Evolutionary conservation across 2,329 filamentous ascomycete species (phyloP).

Genomic region (Pseudopithomyces chartarum): DNA sequence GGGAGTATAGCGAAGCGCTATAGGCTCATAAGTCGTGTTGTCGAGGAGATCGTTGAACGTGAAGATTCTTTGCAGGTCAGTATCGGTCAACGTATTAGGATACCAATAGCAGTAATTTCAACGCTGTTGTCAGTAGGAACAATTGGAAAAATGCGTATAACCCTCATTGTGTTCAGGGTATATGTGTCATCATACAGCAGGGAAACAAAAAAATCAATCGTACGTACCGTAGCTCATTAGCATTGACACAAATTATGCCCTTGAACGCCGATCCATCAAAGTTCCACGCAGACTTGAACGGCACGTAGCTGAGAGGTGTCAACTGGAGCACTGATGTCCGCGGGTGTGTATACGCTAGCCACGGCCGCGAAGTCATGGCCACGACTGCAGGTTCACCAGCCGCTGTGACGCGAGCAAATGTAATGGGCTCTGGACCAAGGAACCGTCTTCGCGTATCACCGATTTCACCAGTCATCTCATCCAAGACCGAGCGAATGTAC

Average conservation of each 20-base stretch:
- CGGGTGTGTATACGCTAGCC: constrained; percentile 91
- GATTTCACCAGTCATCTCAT: constrained; percentile 93
- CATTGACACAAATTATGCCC: constrained; percentile 92
- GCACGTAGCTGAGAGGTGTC: constrained; percentile 86
- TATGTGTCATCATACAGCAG: constrained; percentile 67
- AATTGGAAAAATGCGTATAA: constrained; percentile 71
- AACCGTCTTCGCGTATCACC: constrained; percentile 95
- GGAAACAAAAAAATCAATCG: constrained; percentile 17
- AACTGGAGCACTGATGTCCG: constrained; percentile 88
- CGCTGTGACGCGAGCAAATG: constrained; percentile 88
- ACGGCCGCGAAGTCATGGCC: constrained; percentile 90
- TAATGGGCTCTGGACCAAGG: constrained; percentile 86
- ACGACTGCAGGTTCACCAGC: constrained; percentile 84
- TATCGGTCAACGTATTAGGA: background rate
- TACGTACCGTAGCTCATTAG: constrained; percentile 79
- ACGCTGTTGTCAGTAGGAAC: constrained; percentile 84
- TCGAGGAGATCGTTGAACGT: constrained; percentile 84
- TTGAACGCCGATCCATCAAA: constrained; percentile 96
- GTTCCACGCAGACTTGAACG: constrained; percentile 92
- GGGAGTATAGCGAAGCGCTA: constrained; percentile 88
- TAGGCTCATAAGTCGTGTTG: constrained; percentile 83
- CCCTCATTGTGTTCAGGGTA: constrained; percentile 54
- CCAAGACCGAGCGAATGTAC: constrained; percentile 91
- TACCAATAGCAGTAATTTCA: constrained; percentile 3
- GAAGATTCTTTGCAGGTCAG: constrained; percentile 69